Conservation (phyloP, 768 basidiomycete species). For the Sistotremastrum suecicum region DNA sequence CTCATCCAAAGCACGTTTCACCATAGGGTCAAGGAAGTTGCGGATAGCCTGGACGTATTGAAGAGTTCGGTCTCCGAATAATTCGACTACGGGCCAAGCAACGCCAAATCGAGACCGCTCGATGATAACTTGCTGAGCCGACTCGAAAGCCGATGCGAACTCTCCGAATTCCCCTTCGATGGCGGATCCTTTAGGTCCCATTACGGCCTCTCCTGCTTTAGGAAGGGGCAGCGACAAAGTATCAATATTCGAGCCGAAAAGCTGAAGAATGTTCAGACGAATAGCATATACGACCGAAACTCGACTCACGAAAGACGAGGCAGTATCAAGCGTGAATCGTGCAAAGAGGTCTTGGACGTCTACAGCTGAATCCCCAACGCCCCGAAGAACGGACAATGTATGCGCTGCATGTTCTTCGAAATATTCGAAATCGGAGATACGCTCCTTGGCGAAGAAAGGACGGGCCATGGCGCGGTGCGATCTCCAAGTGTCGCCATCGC, state of each 20-base stretch:
- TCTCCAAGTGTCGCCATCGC: constrained; percentile 39
- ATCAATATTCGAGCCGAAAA: constrained; percentile 52
- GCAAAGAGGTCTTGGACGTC: constrained; percentile 58
- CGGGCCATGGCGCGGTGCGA: constrained; percentile 56
- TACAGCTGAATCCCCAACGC: constrained; percentile 15
- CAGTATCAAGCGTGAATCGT: constrained; percentile 56
- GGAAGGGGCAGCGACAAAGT: constrained; percentile 45
- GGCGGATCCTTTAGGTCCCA: constrained; percentile 46
- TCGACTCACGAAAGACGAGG: constrained; percentile 38
- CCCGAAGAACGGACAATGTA: constrained; percentile 31
- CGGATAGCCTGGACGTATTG: constrained; percentile 22
- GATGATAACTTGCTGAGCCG: constrained; percentile 22
- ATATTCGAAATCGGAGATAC: constrained; percentile 52
- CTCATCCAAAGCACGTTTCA: constrained; percentile 34
- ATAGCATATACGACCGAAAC: no score
- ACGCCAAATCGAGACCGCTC: constrained; percentile 21
- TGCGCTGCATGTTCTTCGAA: constrained; percentile 42
- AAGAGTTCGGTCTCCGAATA: constrained; percentile 23
- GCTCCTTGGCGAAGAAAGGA: constrained; percentile 64
- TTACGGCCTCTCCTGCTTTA: constrained; percentile 25
- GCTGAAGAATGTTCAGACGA: background rate
- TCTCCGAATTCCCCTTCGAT: constrained; percentile 48
- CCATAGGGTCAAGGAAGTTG: constrained; percentile 47
- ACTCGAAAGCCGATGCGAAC: constrained; percentile 31
- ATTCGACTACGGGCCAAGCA: constrained; percentile 29